Evolutionary conservation across 148 eudicot species (phyloP), one percentile per base, ranked within the genome.

Genomic region (Cornus florida): DNA sequence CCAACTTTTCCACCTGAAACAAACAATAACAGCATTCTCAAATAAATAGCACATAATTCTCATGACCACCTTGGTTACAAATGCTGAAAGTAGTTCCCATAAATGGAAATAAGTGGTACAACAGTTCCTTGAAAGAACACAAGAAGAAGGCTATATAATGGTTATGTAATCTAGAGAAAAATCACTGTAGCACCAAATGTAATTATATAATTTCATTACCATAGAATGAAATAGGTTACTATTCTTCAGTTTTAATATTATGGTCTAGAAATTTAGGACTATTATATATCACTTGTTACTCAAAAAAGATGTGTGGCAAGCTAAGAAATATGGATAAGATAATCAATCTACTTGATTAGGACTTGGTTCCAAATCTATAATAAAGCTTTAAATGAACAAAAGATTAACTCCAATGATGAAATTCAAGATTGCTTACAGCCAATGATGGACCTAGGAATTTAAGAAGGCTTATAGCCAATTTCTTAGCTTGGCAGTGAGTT

Each of bases 1-100:
- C 97, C 90, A 92, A 56, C 82, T 85, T 96, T 83, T 93, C 99
- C 79, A 89, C 93, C 99, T 96, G 92, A 72, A 57, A 77, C 67
- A 83, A 83, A 66, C 71, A 80, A 17, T 14, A 67, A 78, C 38
- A 33, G 71, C 70, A 66, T 80, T 48, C 71, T 75, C 79, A 75
- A 14, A 71, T 33, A 19, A 46, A 70, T 62, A 31, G 14, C 73
- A 70, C 31, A 74, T 50, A 50, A 23, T 24, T 33, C 17, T 69
- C 62, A 69, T 75, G 35, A 48, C 19, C 1, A 74, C 5, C 43
- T 41, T 0, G 23, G 33, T 39, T 24, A 65, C 9, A 11, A 68
- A 33, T 32, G n/a, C 66, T 33, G 64, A 7, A 17, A 62, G 24
- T 62, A 62, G 66, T 62, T 62, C 66, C 8, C 66, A 62, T 62